Conservation (phyloP, 1,284 basidiomycete genomes). For the Heimioporus retisporus region DNA sequence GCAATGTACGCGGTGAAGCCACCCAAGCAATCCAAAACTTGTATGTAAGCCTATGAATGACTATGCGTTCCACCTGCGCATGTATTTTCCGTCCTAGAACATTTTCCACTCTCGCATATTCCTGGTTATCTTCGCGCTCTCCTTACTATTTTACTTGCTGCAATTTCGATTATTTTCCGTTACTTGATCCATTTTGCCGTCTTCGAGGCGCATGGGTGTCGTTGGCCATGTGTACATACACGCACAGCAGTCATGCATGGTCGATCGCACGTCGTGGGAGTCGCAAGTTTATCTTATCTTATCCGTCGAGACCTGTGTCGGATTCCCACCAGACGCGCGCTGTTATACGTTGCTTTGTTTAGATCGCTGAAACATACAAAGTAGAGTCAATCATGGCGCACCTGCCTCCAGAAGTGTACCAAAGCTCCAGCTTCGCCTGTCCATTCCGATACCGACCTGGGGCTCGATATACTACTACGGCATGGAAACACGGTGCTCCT, state of each 20-base stretch:
- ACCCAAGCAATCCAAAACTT: slow-evolving; percentile 34
- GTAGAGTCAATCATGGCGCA: slow-evolving; percentile 34
- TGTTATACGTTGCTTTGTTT: slow-evolving; percentile 10
- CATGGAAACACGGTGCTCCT: slow-evolving; percentile 59
- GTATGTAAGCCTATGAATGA: slow-evolving; percentile 43
- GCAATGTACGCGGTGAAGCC: slow-evolving; percentile 41
- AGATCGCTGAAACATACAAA: slow-evolving; percentile 18
- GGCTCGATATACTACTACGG: slow-evolving; percentile 44
- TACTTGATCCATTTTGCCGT: slow-evolving; percentile 11
- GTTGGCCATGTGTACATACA: slow-evolving; percentile 14
- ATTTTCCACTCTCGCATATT: slow-evolving; percentile 26
- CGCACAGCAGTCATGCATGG: slow-evolving; percentile 24
- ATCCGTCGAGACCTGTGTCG: background rate
- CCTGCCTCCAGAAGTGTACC: slow-evolving; percentile 44
- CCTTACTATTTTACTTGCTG: slow-evolving; percentile 18
- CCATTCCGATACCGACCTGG: slow-evolving; percentile 44
- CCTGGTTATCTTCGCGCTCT: slow-evolving; percentile 32
- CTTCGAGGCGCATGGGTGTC: slow-evolving; percentile 9
- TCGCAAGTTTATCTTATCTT: slow-evolving; percentile 32
- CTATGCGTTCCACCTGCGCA: slow-evolving; percentile 24
- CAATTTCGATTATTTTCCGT: slow-evolving; percentile 17
- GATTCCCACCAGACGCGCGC: slow-evolving; percentile 32
- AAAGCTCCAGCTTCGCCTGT: slow-evolving; percentile 44
- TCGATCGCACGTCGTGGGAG: background rate
- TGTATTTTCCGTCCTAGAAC: slow-evolving; percentile 39